Conservation (phyloP, 2,329 filamentous ascomycete genomes). For the Sporothrix brunneoviolacea region DNA sequence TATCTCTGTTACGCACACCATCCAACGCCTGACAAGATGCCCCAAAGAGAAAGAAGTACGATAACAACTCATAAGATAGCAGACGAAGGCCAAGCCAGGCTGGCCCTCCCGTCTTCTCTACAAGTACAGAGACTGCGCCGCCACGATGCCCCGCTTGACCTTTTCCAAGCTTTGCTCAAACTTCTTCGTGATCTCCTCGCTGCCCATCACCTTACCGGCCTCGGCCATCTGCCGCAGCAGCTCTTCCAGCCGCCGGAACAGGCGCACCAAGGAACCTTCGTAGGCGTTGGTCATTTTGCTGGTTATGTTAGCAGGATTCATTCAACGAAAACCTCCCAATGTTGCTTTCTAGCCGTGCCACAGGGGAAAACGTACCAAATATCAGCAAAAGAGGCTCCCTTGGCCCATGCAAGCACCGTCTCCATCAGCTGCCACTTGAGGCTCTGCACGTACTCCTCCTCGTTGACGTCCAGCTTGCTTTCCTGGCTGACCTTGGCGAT, state of each 20-base stretch:
- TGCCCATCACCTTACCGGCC: conserved; percentile 96
- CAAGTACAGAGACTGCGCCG: conserved; percentile 87
- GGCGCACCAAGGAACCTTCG: conserved; percentile 89
- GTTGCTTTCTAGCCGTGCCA: too few species aligned
- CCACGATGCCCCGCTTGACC: conserved; percentile 89
- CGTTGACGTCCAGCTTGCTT: conserved; percentile 88
- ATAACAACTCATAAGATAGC: too few species aligned
- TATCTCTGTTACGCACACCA: too few species aligned
- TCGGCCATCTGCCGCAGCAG: conserved; percentile 90
- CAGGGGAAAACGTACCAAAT: conserved; percentile 94
- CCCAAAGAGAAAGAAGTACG: too few species aligned
- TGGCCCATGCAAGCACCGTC: conserved; percentile 85
- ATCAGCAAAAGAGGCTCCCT: conserved; percentile 81
- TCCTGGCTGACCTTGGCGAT: conserved; percentile 93
- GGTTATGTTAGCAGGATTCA: conserved; percentile 11
- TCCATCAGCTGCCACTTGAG: conserved; percentile 98
- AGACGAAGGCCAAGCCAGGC: too few species aligned
- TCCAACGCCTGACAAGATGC: too few species aligned
- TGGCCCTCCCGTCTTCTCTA: conserved; percentile 32
- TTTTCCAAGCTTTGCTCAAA: conserved; percentile 82
- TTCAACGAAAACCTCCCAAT: too few species aligned
- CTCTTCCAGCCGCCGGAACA: conserved; percentile 93
- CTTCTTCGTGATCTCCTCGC: conserved; percentile 84
- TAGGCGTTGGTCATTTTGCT: conserved; percentile 98
- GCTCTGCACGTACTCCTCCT: conserved; percentile 83